phyloP scores from a whole-genome alignment of 768 basidiomycete genomes.

The Hydnomerulius pinastri region DNA sequence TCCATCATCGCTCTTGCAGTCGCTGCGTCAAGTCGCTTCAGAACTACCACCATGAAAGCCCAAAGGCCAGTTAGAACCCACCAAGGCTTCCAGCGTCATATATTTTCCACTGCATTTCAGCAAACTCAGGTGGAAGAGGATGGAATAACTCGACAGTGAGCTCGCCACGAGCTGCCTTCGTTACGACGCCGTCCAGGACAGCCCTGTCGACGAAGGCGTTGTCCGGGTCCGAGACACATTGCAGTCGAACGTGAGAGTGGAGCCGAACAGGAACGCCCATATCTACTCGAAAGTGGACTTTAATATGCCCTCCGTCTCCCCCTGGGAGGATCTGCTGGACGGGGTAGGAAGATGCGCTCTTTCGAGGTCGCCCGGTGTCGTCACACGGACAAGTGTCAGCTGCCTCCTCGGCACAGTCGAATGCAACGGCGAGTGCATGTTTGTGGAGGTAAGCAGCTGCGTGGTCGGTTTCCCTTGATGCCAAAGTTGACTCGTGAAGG shows the following conservation, averaged over 20 bases:
- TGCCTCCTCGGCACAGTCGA: conserved; percentile 68
- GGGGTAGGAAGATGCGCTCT: conserved; percentile 39
- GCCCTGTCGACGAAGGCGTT: conserved; percentile 47
- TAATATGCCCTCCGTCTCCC: conserved; percentile 41
- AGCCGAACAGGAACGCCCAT: conserved; percentile 48
- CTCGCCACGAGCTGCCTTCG: conserved; percentile 53
- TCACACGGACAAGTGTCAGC: conserved; percentile 68
- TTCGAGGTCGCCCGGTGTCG: conserved; percentile 54
- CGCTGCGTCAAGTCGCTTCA: conserved; percentile 38
- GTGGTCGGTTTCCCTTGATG: conserved; percentile 20
- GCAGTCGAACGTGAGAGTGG: conserved; percentile 67
- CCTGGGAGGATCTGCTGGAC: conserved; percentile 19
- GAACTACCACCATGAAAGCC: background rate
- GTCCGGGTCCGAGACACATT: conserved; percentile 56
- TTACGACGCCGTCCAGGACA: conserved; percentile 63
- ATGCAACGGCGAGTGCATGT: conserved; percentile 56
- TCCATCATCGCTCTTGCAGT: conserved; percentile 69
- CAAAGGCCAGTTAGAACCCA: conserved; percentile 24
- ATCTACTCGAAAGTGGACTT: conserved; percentile 59
- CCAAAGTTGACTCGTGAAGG: conserved; percentile 49
- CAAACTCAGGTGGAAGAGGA: conserved; percentile 61
- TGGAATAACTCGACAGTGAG: conserved; percentile 54
- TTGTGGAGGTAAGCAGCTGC: conserved; percentile 50
- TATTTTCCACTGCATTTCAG: conserved; percentile 62
- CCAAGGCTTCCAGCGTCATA: conserved; percentile 64